Conservation (phyloP, 2,329 filamentous ascomycete genomes). For the Macrophomina phaseolina region DNA sequence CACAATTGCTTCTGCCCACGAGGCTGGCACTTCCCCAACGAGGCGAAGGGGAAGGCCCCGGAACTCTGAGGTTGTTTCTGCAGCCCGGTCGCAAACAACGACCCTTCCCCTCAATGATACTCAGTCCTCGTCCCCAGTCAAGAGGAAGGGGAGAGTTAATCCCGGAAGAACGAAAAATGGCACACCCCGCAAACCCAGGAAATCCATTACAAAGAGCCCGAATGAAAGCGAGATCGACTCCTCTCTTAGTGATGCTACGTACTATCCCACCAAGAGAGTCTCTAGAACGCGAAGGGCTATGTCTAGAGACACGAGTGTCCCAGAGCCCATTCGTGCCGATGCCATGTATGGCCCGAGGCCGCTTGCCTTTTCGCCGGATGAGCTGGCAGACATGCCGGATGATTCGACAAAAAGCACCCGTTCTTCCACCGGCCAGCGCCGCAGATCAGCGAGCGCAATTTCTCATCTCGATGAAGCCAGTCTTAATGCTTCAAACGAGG, state of each 20-base stretch:
- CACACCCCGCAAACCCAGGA: conserved; percentile 32
- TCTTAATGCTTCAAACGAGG: background rate
- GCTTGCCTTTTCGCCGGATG: background rate
- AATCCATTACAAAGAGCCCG: conserved; percentile 17
- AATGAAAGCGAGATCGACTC: conserved; percentile 10
- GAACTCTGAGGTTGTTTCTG: conserved; percentile 27
- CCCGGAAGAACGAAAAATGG: conserved; percentile 36
- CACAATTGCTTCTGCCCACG: conserved; percentile 35
- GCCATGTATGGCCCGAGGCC: conserved; percentile 24
- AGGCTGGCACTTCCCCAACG: conserved; percentile 38
- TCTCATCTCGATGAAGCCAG: background rate
- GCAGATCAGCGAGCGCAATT: background rate
- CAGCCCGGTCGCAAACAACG: conserved; percentile 3
- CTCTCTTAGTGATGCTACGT: conserved; percentile 14
- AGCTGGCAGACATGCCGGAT: background rate
- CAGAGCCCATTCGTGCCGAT: conserved; percentile 13
- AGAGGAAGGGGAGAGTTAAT: conserved; percentile 30
- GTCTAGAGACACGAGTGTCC: background rate
- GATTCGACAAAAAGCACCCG: background rate
- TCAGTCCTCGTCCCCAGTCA: conserved; percentile 31
- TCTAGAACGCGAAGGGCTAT: background rate
- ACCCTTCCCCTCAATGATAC: background rate
- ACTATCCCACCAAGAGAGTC: background rate
- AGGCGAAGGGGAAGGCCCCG: conserved; percentile 37
- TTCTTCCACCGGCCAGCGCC: background rate